Evolutionary conservation across 352 stramenopile genomes (phyloP).

Genomic region (Elongisporangium undulatum): DNA sequence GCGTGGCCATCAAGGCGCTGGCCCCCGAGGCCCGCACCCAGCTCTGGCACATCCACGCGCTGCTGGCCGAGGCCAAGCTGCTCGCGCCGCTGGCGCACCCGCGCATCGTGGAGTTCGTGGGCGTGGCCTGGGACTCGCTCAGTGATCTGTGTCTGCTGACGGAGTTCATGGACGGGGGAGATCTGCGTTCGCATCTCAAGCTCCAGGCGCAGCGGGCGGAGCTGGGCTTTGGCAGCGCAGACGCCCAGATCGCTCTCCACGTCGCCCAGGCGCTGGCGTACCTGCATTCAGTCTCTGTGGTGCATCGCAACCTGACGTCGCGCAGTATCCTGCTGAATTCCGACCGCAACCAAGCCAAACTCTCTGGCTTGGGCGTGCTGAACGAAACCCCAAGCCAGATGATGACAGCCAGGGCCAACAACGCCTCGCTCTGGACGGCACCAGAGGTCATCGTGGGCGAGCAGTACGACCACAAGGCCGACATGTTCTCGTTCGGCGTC

Average conservation of each 20-base stretch:
- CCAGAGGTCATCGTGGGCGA: conserved; percentile 22
- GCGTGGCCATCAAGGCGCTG: conserved; percentile 18
- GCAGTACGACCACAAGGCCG: conserved; percentile 26
- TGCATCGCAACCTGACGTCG: conserved; percentile 20
- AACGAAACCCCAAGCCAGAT: background rate
- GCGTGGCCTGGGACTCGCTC: conserved; percentile 20
- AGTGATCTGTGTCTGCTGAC: conserved; percentile 18
- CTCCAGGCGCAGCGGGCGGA: background rate
- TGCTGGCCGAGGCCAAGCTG: conserved; percentile 14
- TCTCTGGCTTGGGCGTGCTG: conserved; percentile 12
- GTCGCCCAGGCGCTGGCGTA: conserved; percentile 11
- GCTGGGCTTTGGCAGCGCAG: conserved; percentile 9
- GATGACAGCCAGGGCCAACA: conserved; percentile 1
- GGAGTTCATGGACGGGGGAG: conserved; percentile 28
- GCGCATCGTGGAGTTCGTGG: conserved; percentile 18
- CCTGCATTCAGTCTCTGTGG: conserved; percentile 9
- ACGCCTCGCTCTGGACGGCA: conserved; percentile 1
- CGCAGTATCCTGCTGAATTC: conserved; percentile 13
- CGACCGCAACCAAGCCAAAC: conserved; percentile 6
- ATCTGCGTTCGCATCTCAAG: conserved; percentile 16
- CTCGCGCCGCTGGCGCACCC: conserved; percentile 13
- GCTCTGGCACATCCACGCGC: conserved; percentile 8
- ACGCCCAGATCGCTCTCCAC: conserved; percentile 3
- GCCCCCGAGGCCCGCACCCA: conserved; percentile 4
- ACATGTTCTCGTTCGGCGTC: conserved; percentile 36